Base-by-base conservation (phyloP, 441 rosid species). In the Raphanus hybrid region DNA sequence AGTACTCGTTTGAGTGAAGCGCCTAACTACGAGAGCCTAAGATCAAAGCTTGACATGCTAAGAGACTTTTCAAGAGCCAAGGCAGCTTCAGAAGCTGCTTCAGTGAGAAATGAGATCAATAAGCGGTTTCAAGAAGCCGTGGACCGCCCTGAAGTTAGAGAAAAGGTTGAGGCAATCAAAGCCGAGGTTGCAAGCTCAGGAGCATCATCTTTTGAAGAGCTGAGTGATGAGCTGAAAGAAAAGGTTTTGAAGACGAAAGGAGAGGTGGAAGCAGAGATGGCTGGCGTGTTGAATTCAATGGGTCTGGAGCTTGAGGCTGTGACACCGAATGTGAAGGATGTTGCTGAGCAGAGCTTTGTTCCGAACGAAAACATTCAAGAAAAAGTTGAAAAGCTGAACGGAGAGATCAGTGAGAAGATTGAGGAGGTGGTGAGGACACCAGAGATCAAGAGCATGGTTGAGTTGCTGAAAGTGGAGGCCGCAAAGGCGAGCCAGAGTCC, bases 11-110 rank as follows among this genome's bases (percentile, higher is more conserved):
- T 92, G 60, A 57, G 84, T 34, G 80, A 81, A 0, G 93, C 96
- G 4, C 90, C 96, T 54, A 90, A 92, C 71, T 87, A 84, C 71
- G 71, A 79, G 26, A 89, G 79, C 82, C 84, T 94, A 71, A 85
- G 84, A 78, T 80, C 85, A 68, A 94, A 92, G 88, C 76, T 89
- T 58, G 87, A 86, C 82, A 89, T 86, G 97, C 81, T 92, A 76
- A 84, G 82, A 79, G 94, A 90, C 82, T 76, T 92, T 60, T 76
- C 90, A 54, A 82, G 81, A 85, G 87, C 89, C 80, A 89, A 91
- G 82, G 82, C 79, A 68, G 69, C 83, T 63, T 82, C 84, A 3
- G 88, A 84, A 78, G 84, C 82, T 72, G 73, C 81, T 68, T 67
- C 80, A 18, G 43, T 85, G 80, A 86, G 85, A 81, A 81, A 80